Percentiles rank a stretch among this genome's conserved stretches.
phyloP scores from a whole-genome alignment of 805 yeast genomes.

The Metschnikowia santaceciliae region DNA sequence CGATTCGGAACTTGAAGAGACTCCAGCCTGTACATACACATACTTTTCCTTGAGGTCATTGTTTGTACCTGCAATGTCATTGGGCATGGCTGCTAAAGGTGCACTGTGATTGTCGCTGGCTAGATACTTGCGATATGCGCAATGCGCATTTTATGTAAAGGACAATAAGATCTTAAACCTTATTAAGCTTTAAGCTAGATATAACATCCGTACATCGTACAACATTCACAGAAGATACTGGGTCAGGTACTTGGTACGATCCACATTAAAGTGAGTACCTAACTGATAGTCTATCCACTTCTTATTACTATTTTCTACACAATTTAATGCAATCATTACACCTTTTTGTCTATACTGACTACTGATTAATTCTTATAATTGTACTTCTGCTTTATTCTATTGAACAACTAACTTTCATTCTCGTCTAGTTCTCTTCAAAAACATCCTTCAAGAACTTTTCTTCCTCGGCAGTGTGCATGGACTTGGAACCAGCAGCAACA shows the following conservation, averaged over 20 bases:
- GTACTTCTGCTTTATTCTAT: not conserved
- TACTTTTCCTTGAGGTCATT: not conserved
- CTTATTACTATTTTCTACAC: too few relatives aligned
- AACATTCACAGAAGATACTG: too few relatives aligned
- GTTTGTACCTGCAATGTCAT: not conserved
- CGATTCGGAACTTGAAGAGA: not conserved
- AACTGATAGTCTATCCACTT: too few relatives aligned
- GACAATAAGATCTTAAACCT: not conserved
- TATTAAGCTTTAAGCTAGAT: not conserved
- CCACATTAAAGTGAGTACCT: too few relatives aligned
- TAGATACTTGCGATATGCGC: not conserved
- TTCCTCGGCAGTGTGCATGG: slow-evolving; percentile 85
- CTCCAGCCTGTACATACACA: not conserved
- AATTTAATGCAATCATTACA: too few relatives aligned
- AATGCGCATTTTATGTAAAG: not conserved
- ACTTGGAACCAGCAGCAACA: slow-evolving; percentile 96
- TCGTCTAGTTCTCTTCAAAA: slow-evolving; percentile 16
- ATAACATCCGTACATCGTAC: not conserved
- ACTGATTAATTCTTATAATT: not conserved
- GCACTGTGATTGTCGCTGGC: not conserved
- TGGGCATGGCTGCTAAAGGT: not conserved
- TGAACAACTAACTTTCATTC: not conserved
- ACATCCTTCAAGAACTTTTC: slow-evolving; percentile 76
- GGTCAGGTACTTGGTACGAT: too few relatives aligned
- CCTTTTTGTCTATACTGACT: too few relatives aligned